phyloP scores from a whole-genome alignment of 306 rosid species.

The Cucumis hystrix region DNA sequence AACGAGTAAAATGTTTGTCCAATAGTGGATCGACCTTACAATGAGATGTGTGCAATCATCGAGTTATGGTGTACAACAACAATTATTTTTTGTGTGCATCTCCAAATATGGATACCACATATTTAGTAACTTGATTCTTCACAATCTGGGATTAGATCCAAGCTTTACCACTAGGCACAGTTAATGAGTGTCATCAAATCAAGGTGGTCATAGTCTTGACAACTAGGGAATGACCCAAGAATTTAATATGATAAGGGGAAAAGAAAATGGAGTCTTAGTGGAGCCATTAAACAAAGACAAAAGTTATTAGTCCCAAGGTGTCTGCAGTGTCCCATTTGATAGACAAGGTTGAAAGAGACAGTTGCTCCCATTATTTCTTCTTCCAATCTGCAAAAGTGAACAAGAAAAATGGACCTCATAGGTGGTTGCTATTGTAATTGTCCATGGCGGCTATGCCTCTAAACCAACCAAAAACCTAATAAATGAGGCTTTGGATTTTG shows the following conservation, averaged over 20 bases:
- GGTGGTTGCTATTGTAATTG: conserved; percentile 3
- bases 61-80: no score
- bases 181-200: not conserved
- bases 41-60: no score
- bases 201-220: not conserved
- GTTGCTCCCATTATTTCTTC: not conserved
- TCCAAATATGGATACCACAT: no score
- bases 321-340: conserved; percentile 6
- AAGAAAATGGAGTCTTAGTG: not conserved
- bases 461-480: not conserved
- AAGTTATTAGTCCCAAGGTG: not conserved
- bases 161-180: not conserved
- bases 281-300: conserved; percentile 4
- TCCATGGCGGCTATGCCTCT: not conserved
- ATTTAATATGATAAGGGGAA: not conserved
- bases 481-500: not conserved
- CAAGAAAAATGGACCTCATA: not conserved
- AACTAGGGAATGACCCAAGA: conserved; percentile 4
- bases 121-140: no score
- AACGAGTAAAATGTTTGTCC: no score
- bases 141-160: no score
- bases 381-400: not conserved
- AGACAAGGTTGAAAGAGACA: conserved; percentile 9
- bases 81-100: no score
- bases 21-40: no score